Conservation (phyloP, 1,284 basidiomycete genomes). For the Ceratobasidium sp. region DNA sequence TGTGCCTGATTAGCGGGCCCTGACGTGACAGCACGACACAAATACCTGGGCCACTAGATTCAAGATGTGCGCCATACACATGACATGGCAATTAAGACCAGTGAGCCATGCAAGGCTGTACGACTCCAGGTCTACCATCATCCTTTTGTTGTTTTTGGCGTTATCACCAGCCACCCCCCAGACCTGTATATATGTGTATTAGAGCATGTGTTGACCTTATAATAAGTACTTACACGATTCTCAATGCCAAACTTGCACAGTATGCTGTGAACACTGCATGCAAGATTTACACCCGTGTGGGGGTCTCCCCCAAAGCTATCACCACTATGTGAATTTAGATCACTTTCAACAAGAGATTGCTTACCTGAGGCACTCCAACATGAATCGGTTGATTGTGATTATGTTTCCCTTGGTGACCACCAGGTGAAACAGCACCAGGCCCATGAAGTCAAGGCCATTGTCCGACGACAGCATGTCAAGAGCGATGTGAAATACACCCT, state of each 20-base stretch:
- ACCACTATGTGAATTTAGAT: background rate
- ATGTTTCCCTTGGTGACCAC: background rate
- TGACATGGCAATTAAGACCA: no score
- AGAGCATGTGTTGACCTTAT: no score
- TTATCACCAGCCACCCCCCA: no score
- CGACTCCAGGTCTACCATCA: no score
- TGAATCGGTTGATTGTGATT: background rate
- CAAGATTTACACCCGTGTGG: constrained; percentile 1
- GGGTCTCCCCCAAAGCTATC: background rate
- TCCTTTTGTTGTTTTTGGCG: no score
- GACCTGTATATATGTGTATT: background rate
- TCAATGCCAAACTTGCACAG: background rate
- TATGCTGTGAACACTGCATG: background rate
- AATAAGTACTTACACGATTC: background rate
- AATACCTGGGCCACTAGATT: no score
- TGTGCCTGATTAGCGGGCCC: no score
- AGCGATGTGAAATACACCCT: constrained; percentile 4
- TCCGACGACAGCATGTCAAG: background rate
- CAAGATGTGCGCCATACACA: no score
- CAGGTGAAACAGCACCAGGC: constrained; percentile 1
- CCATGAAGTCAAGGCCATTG: constrained; percentile 2
- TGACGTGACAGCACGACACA: no score
- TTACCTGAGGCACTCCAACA: constrained; percentile 20
- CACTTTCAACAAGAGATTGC: background rate
- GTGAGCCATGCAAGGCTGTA: no score